phyloP scores from a whole-genome alignment of 2,329 filamentous ascomycete species.

The Pestalotiopsis sp. region DNA sequence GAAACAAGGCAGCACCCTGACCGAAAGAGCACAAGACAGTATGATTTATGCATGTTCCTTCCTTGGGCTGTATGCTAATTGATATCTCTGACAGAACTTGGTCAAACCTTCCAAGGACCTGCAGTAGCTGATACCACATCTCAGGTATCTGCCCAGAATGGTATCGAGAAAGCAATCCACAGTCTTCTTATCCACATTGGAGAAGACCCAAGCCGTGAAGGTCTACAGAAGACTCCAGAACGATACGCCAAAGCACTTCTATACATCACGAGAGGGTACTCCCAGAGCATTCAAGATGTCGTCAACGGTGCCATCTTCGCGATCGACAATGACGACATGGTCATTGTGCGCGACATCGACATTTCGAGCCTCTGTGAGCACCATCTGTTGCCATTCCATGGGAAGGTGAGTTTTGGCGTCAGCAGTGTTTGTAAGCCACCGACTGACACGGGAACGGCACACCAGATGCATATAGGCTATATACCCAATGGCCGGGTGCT shows the following conservation, averaged over 20 bases:
- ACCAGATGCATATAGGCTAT: conserved; percentile 93
- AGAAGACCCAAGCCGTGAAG: conserved; percentile 64
- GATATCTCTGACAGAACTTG: background rate
- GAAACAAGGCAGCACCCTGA: too few species aligned
- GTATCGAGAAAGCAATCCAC: conserved; percentile 26
- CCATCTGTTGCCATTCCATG: conserved; percentile 89
- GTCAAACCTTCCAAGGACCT: background rate
- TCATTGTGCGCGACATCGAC: conserved; percentile 95
- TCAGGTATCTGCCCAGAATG: background rate
- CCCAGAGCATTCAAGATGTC: conserved; percentile 84
- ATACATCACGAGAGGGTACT: conserved; percentile 91
- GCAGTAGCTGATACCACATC: background rate
- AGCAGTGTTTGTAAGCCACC: background rate
- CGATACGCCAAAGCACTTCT: conserved; percentile 94
- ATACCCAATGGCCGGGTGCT: conserved; percentile 84
- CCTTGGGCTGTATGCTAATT: background rate
- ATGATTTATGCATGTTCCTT: too few species aligned
- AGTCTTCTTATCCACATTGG: conserved; percentile 68
- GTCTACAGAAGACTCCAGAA: conserved; percentile 68
- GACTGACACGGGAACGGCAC: background rate
- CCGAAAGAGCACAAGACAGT: too few species aligned
- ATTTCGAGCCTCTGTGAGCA: conserved; percentile 91
- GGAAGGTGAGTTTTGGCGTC: conserved; percentile 52
- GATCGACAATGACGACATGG: conserved; percentile 90
- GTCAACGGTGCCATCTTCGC: conserved; percentile 91